These are phyloP conservation scores for Borovskyia barvae DNA, from an alignment of 208 protist species.

Conservation along the genomic window DNA sequence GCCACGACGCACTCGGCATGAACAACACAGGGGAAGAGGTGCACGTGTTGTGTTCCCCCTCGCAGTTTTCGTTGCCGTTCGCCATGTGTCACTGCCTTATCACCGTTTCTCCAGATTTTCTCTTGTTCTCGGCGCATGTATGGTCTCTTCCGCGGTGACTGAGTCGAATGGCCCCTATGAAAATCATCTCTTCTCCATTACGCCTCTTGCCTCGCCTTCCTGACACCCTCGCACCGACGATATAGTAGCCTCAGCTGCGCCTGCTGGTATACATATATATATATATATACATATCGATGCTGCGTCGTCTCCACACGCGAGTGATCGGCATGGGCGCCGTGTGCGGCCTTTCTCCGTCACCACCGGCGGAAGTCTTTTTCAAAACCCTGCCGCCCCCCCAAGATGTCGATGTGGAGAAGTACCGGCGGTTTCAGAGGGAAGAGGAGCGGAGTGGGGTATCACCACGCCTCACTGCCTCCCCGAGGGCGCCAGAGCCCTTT, in stretches of 20 bases:
- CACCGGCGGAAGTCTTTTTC: slow-evolving; percentile 69
- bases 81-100: no score
- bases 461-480: neutral
- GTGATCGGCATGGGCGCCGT: slow-evolving; percentile 72
- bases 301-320: slow-evolving; percentile 68
- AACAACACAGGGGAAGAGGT: neutral
- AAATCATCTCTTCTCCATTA: no score
- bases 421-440: slow-evolving; percentile 59
- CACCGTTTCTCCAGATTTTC: no score
- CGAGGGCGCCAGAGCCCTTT: slow-evolving; percentile 23
- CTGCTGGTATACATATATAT: neutral
- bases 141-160: no score
- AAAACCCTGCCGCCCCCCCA: slow-evolving; percentile 69
- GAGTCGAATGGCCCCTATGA: no score
- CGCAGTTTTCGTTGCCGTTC: no score
- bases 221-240: no score
- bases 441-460: slow-evolving; percentile 20
- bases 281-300: slow-evolving; percentile 22
- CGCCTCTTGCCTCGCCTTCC: no score
- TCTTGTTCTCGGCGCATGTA: no score
- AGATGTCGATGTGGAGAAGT: slow-evolving; percentile 54
- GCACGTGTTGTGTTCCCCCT: neutral
- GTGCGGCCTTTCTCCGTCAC: slow-evolving; percentile 52
- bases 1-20: neutral
- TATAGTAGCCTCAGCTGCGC: neutral